Percentiles rank a stretch among this genome's conserved stretches.
phyloP scores from a whole-genome alignment of 495 filamentous ascomycete genomes.

The Aspergillus baeticus region DNA sequence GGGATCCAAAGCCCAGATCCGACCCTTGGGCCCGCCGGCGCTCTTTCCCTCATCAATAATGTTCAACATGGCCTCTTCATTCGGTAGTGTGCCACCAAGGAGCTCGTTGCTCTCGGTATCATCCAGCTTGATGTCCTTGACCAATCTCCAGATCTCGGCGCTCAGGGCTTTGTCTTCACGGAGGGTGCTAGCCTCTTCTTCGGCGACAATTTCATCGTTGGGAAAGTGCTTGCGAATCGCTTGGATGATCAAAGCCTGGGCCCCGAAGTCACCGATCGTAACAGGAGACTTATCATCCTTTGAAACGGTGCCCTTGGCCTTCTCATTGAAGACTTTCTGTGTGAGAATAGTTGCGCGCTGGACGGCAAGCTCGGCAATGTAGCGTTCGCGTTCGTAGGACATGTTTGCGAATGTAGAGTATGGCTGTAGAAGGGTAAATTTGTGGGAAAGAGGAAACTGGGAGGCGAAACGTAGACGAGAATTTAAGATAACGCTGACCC shows the following conservation, averaged over 20 bases:
- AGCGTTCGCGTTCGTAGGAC: slow-evolving; percentile 76
- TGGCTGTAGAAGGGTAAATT: slow-evolving; percentile 22
- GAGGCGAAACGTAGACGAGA: slow-evolving; percentile 42
- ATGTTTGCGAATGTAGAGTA: slow-evolving; percentile 38
- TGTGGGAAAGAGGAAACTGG: slow-evolving; percentile 30
- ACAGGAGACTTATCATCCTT: slow-evolving; percentile 96
- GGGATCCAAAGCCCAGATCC: slow-evolving; percentile 96
- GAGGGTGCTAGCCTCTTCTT: slow-evolving; percentile 84
- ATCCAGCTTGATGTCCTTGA: slow-evolving; percentile 67
- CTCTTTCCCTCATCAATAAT: slow-evolving; percentile 83
- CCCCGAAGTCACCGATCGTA: slow-evolving; percentile 96
- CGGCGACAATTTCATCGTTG: slow-evolving; percentile 84
- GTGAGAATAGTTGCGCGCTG: slow-evolving; percentile 87
- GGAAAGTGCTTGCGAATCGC: slow-evolving; percentile 90
- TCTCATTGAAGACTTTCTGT: slow-evolving; percentile 88
- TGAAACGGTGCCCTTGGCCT: slow-evolving; percentile 86
- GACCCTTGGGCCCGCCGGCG: slow-evolving; percentile 71
- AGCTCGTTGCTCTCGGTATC: slow-evolving; percentile 62
- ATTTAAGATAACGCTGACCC: slow-evolving; percentile 45
- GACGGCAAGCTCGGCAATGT: slow-evolving; percentile 86
- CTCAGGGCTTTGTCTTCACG: slow-evolving; percentile 64
- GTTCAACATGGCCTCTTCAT: slow-evolving; percentile 74
- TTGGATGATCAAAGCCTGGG: slow-evolving; percentile 91
- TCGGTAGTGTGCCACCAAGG: slow-evolving; percentile 71
- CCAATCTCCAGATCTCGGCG: slow-evolving; percentile 78